phyloP scores from a whole-genome alignment of 768 basidiomycete species.

The Lentinus tigrinus region DNA sequence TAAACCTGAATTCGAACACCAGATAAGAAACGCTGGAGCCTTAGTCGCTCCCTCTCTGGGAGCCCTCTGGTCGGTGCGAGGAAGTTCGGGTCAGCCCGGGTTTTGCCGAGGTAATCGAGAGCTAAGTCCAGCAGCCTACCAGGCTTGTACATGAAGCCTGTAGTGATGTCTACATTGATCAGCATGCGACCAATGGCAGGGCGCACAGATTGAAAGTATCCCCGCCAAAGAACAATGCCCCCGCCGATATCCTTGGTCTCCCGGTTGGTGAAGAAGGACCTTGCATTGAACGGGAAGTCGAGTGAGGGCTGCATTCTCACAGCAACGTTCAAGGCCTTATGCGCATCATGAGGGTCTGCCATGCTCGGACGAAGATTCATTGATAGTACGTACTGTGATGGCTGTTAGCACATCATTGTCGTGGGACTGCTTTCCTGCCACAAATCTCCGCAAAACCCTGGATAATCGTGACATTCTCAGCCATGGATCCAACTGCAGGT shows the following conservation, averaged over 20 bases:
- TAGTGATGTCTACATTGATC: conserved; percentile 77
- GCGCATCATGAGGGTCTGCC: background rate
- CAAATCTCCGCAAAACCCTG: conserved; percentile 65
- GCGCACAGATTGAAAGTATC: conserved; percentile 78
- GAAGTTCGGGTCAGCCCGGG: conserved; percentile 27
- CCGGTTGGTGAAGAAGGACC: conserved; percentile 68
- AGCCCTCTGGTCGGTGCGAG: conserved; percentile 42
- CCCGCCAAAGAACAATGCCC: conserved; percentile 74
- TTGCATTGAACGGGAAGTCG: conserved; percentile 67
- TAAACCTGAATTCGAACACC: conserved; percentile 50
- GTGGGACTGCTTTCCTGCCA: conserved; percentile 61
- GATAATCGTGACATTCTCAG: background rate
- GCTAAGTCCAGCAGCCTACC: conserved; percentile 61
- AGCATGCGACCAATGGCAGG: conserved; percentile 63
- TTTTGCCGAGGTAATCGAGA: conserved; percentile 48
- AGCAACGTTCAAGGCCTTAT: conserved; percentile 70
- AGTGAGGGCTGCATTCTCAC: conserved; percentile 72
- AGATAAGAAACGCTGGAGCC: conserved; percentile 56
- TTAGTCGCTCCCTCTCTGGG: conserved; percentile 49
- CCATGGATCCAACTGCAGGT: background rate
- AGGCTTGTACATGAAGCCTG: conserved; percentile 70
- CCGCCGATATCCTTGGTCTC: conserved; percentile 55
- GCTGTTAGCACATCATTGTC: conserved; percentile 70
- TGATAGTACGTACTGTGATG: conserved; percentile 47
- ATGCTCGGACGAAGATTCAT: background rate